Conservation (phyloP, 176 grass and related monocot genomes). For the Aegilops longissima region DNA sequence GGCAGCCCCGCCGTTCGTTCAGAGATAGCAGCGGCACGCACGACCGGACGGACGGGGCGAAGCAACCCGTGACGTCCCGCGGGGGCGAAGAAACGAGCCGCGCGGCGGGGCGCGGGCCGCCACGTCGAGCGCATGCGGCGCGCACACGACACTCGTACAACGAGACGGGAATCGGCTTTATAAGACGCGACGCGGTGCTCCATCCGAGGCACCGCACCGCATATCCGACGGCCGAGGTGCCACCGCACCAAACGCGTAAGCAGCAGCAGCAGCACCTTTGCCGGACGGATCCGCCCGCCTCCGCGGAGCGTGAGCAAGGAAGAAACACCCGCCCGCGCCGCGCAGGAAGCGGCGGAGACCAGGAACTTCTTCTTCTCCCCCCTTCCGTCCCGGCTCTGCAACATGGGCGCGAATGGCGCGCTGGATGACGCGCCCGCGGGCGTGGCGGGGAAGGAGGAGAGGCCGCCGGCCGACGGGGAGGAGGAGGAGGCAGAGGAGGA, state of each 20-base stretch:
- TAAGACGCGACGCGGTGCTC: background rate
- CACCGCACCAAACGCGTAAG: background rate
- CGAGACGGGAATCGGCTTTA: background rate
- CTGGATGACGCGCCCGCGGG: no score
- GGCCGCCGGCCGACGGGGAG: background rate
- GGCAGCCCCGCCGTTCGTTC: background rate
- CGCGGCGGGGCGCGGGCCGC: background rate
- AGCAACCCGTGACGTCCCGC: background rate
- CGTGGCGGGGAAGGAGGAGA: background rate
- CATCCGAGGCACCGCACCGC: background rate
- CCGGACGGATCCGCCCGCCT: slow-evolving; percentile 8
- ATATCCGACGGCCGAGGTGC: slow-evolving; percentile 13
- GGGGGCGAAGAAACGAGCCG: background rate
- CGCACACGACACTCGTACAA: slow-evolving; percentile 20
- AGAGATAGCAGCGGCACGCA: slow-evolving; percentile 1
- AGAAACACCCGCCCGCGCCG: background rate
- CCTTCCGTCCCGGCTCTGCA: background rate
- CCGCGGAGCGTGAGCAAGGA: background rate
- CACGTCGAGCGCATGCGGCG: slow-evolving; percentile 29
- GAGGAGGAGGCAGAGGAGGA: background rate
- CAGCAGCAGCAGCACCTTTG: slow-evolving; percentile 6
- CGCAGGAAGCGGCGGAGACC: background rate
- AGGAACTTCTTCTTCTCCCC: background rate
- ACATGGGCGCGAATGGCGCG: slow-evolving; percentile 39
- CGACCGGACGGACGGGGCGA: background rate